Conservation (phyloP, 2,329 filamentous ascomycete species). For the Phialophora macrospora region DNA sequence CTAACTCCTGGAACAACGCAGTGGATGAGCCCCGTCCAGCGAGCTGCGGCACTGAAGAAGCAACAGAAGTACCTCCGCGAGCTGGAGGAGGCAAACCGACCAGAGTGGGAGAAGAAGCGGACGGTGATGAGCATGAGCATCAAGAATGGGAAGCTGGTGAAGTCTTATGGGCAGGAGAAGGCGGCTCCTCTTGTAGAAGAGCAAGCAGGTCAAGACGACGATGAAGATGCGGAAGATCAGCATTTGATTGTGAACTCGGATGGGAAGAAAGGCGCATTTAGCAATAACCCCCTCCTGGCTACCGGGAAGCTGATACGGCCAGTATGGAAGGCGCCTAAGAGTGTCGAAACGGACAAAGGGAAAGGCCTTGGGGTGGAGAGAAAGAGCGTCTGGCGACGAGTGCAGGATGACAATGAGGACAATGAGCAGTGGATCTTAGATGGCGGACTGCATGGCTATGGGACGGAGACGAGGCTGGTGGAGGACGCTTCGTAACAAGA, state of each 20-base stretch:
- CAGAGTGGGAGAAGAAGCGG: constrained; percentile 86
- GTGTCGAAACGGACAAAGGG: constrained; percentile 34
- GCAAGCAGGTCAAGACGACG: constrained; percentile 36
- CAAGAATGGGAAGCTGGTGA: constrained; percentile 75
- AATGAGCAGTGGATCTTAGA: constrained; percentile 56
- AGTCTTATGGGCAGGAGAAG: constrained; percentile 47
- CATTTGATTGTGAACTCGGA: constrained; percentile 31
- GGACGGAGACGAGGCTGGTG: constrained; percentile 32
- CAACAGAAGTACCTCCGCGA: constrained; percentile 84
- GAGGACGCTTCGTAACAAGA: constrained; percentile 36
- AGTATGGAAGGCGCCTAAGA: constrained; percentile 49
- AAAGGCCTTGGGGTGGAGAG: constrained; percentile 34
- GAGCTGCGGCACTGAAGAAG: constrained; percentile 79
- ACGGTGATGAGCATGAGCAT: constrained; percentile 86
- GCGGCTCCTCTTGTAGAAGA: constrained; percentile 30
- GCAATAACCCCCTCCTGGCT: constrained; percentile 52
- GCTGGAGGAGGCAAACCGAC: constrained; percentile 81
- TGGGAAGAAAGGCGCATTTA: constrained; percentile 46
- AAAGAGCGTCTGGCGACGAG: constrained; percentile 53
- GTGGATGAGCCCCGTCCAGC: constrained; percentile 83
- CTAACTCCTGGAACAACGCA: constrained; percentile 67
- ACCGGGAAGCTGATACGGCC: constrained; percentile 52
- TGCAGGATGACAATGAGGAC: constrained; percentile 53
- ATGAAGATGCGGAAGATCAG: constrained; percentile 39
- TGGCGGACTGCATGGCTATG: constrained; percentile 49